These are phyloP conservation scores for Calonectria leucothoes DNA, from an alignment of 2,329 filamentous ascomycete genomes.

Conservation along the genomic window DNA sequence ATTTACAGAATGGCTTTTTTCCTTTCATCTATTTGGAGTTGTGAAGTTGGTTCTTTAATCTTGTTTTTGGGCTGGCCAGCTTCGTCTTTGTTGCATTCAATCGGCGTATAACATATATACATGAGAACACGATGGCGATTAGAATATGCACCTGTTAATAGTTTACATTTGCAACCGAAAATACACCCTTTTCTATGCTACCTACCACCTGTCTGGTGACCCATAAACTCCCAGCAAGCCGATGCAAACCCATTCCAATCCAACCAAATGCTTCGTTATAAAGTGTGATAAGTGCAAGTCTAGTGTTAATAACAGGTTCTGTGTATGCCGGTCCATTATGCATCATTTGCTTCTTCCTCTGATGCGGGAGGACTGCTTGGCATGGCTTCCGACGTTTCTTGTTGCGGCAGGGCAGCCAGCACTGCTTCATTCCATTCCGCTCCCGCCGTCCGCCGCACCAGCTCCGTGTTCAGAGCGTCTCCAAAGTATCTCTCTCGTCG, in stretches of 20 bases:
- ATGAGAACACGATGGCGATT: background rate
- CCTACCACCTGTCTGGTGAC: slow-evolving; percentile 10
- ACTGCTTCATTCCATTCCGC: slow-evolving; percentile 51
- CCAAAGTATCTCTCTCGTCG: slow-evolving; percentile 80
- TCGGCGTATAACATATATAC: background rate
- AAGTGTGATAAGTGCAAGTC: slow-evolving; percentile 5
- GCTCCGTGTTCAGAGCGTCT: slow-evolving; percentile 66
- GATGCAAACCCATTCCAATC: slow-evolving; percentile 3
- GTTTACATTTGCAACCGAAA: slow-evolving; percentile 13
- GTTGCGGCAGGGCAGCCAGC: slow-evolving; percentile 22
- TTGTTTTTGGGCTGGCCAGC: slow-evolving; percentile 7
- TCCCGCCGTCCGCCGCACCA: slow-evolving; percentile 74
- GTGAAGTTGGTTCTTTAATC: background rate
- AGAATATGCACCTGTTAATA: slow-evolving; percentile 11
- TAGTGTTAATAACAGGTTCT: background rate
- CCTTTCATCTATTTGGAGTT: background rate
- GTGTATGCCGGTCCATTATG: slow-evolving; percentile 4
- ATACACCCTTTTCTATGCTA: slow-evolving; percentile 15
- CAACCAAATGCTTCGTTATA: slow-evolving; percentile 20
- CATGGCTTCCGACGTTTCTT: slow-evolving; percentile 26
- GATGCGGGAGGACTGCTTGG: slow-evolving; percentile 33
- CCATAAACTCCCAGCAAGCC: slow-evolving; percentile 26
- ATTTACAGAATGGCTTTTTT: background rate
- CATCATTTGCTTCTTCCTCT: slow-evolving; percentile 17
- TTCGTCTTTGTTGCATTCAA: background rate